Evolutionary conservation across 139 green algal genomes (phyloP).

Genomic region (Chlamydomonas sphaeroides): DNA sequence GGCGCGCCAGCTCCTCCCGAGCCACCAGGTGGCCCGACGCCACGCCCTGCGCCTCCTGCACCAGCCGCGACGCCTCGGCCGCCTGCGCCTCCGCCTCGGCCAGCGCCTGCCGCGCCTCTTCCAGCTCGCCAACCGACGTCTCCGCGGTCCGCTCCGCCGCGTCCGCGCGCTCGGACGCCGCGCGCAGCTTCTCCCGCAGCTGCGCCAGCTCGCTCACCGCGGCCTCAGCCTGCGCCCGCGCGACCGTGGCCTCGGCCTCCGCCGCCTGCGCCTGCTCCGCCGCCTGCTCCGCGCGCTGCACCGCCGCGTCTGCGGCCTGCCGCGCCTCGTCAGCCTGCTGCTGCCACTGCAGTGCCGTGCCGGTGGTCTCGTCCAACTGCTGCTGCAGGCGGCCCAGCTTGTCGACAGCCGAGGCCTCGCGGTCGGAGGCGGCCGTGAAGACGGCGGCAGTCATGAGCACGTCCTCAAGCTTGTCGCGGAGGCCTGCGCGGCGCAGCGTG

Average conservation of each 20-base stretch:
- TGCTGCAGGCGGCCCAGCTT: not conserved
- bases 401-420: not conserved
- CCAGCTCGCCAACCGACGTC: too few species aligned
- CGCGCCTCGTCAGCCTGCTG: not conserved
- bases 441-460: not conserved
- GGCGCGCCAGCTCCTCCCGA: too few species aligned
- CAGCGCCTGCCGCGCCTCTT: too few species aligned
- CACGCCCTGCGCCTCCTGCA: too few species aligned
- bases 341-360: not conserved
- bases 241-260: not conserved
- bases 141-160: too few species aligned
- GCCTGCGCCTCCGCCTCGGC: not conserved
- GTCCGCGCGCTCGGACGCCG: too few species aligned
- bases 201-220: too few species aligned
- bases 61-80: not conserved
- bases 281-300: not conserved
- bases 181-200: too few species aligned
- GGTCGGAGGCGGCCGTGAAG: not conserved
- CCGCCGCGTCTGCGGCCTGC: too few species aligned
- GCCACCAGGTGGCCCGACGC: too few species aligned
- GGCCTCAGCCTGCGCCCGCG: too few species aligned
- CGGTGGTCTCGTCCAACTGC: not conserved
- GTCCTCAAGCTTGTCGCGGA: slow-evolving; percentile 10
- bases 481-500: not conserved
- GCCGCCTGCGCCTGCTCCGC: not conserved